These are phyloP conservation scores for Pholiota conissans DNA, from an alignment of 768 basidiomycete genomes.

Conservation along the genomic window DNA sequence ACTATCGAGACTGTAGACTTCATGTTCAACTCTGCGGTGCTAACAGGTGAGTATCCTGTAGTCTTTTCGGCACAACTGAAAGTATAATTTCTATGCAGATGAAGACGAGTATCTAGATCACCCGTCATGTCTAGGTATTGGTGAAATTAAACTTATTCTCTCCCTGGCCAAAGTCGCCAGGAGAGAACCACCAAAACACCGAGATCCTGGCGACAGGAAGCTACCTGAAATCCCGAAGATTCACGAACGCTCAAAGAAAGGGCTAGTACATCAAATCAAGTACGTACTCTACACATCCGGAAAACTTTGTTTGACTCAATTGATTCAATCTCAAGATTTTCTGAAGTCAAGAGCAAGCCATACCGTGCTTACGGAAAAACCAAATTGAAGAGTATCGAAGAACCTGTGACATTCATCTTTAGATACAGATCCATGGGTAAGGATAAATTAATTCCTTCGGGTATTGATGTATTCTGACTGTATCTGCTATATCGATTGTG, in stretches of 20 bases:
- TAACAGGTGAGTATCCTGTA: background rate
- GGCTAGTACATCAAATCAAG: slow-evolving; percentile 1
- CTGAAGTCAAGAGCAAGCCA: background rate
- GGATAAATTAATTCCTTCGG: too few species aligned
- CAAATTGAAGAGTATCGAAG: background rate
- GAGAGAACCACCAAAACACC: too few species aligned
- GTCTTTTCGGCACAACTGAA: background rate
- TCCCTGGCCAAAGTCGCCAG: background rate
- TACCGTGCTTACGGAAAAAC: too few species aligned
- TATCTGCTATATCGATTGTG: background rate
- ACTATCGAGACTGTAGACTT: background rate
- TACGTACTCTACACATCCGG: background rate
- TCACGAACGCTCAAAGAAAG: background rate
- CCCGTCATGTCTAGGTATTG: background rate
- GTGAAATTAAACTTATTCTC: background rate
- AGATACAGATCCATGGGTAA: slow-evolving; percentile 24
- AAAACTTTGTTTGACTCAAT: too few species aligned
- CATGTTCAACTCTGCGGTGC: background rate
- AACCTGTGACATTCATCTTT: slow-evolving; percentile 19
- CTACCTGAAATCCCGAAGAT: background rate
- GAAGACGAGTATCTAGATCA: background rate
- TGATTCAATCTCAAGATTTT: background rate
- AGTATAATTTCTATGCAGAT: background rate
- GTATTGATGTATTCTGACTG: too few species aligned
- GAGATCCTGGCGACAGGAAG: too few species aligned